These are phyloP conservation scores for Aspergillus coremiiformis DNA, from an alignment of 495 filamentous ascomycete genomes.

Conservation along the genomic window DNA sequence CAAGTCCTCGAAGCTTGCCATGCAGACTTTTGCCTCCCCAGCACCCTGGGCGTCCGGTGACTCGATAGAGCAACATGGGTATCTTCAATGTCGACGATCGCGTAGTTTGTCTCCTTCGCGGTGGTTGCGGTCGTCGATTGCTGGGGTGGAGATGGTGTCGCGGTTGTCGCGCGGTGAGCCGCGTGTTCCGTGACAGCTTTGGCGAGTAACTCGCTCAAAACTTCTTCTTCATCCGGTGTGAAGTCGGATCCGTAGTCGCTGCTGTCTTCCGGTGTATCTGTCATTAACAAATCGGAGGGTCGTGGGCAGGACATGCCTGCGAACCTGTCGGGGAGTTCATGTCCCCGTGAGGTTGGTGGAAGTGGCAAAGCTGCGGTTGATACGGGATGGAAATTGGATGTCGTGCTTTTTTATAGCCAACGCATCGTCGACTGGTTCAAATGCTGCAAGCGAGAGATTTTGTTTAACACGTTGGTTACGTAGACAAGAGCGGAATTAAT, in stretches of 20 bases:
- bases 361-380: neutral
- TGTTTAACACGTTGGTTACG: no score
- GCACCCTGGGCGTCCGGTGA: conserved; percentile 34
- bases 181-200: conserved; percentile 26
- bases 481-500: no score
- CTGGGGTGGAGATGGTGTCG: conserved; percentile 5
- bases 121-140: neutral
- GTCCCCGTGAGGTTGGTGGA: conserved; percentile 3
- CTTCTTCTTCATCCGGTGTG: conserved; percentile 51
- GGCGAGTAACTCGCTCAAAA: conserved; percentile 42
- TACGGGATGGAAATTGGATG: no score
- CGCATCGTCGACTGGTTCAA: no score
- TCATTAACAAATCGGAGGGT: conserved; percentile 8
- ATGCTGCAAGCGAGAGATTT: no score
- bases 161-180: conserved; percentile 8
- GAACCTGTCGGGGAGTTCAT: conserved; percentile 16
- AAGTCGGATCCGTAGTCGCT: conserved; percentile 72
- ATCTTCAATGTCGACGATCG: conserved; percentile 33
- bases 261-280: conserved; percentile 15
- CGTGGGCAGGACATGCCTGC: conserved; percentile 38
- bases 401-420: no score
- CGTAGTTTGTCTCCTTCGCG: neutral
- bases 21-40: conserved; percentile 34
- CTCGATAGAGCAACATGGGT: conserved; percentile 21
- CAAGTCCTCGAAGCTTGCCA: conserved; percentile 24